phyloP scores from a whole-genome alignment of 208 protist species.

The Leishmania major region DNA sequence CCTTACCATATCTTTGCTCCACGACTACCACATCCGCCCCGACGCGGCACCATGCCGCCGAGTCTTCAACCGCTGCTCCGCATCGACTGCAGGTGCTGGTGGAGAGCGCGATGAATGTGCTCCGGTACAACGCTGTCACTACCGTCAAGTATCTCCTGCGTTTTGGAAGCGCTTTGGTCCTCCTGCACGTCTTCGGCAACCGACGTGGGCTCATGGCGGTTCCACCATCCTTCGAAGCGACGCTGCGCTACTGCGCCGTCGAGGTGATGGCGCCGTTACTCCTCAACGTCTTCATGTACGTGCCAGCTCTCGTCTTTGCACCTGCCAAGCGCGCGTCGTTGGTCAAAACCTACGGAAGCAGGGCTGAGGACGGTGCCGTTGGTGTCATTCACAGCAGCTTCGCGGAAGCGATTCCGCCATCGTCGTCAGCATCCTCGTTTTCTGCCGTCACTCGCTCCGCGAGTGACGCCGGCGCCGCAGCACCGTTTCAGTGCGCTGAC shows the following conservation, averaged over 20 bases:
- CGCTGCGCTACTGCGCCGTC: background rate
- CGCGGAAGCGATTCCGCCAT: background rate
- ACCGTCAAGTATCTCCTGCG: conserved; percentile 45
- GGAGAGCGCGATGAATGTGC: background rate
- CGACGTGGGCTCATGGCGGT: conserved; percentile 20
- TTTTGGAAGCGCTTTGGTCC: conserved; percentile 32
- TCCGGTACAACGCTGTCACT: conserved; percentile 25
- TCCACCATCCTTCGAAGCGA: conserved; percentile 20
- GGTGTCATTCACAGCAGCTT: background rate
- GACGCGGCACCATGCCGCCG: background rate
- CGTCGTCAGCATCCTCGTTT: background rate
- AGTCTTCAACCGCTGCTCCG: background rate
- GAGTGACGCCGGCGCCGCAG: background rate
- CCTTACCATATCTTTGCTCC: background rate
- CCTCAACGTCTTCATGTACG: conserved; percentile 5
- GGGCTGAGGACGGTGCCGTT: background rate
- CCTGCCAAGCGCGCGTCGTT: background rate
- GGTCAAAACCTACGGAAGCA: background rate
- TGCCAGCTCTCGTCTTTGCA: conserved; percentile 3
- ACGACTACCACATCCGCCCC: conserved; percentile 1
- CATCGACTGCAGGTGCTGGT: background rate
- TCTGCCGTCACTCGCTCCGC: background rate
- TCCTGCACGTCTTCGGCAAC: conserved; percentile 30
- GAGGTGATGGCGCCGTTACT: conserved; percentile 11
- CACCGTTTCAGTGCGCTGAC: background rate